Evolutionary conservation across 495 filamentous ascomycete species (phyloP), one percentile per base, ranked within the genome.

Genomic region (Astrothelium subdiscretum): DNA sequence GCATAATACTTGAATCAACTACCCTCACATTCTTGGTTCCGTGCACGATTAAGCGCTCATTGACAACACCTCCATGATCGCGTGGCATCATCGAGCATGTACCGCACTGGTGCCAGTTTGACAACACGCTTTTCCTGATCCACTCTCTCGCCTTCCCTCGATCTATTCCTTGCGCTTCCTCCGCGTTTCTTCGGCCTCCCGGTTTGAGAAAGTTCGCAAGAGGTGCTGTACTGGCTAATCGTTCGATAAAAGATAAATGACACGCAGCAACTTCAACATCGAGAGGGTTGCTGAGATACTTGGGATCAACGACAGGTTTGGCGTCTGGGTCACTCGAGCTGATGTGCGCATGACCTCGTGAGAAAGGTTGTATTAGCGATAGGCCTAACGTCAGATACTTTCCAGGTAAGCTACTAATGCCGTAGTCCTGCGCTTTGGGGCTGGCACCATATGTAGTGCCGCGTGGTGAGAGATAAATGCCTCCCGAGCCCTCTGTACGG

Each of bases 61-160:
- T 75, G 1, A 83, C 80, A 0, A 82, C 80, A 26, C 79, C 66
- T 26, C 79, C 80, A 3, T 73, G 67, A 1, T 75, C 70, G 2
- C 64, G 64, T 4, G 78, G 78, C 3, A 81, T 68, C 80, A 83
- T 79, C 0, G 77, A 12, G 58, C 59, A 62, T 3, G 64, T 62
- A 22, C 64, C 60, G 22, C 27, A 43, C 20, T 51, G 64, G 48
- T 63, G 64, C 29, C 65, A 68, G 12, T 67, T 58, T 22, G 62
- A 61, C 6, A 27, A 31, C n/a, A 44, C 8, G 31, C 18, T n/a
- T 18, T 29, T 5, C 26, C 52, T 18, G 2, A 57, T 6, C 20
- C 35, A 54, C 48, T 32, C 62, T 32, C 61, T 61, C 24, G 57
- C 60, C 6, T 57, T 22, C 6, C 61, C 58, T 10, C 61, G 5